Percentiles rank a stretch among this genome's conserved stretches.
Evolutionary conservation across 345 rosid species (phyloP).

Genomic region (Cardamine occulta): DNA sequence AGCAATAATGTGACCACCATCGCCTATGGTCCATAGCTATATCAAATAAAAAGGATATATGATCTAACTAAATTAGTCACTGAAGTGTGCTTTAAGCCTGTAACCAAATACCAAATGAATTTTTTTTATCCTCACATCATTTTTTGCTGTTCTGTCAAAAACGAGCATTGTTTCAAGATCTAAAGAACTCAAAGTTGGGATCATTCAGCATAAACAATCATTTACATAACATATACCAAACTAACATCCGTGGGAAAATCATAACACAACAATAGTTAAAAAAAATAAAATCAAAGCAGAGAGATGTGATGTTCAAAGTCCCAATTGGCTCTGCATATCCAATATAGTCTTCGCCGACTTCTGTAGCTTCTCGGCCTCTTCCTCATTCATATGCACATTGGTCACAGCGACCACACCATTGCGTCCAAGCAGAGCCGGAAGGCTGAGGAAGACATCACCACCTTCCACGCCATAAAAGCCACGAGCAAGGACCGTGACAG

Average conservation of each 20-base stretch:
- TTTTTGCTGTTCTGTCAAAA: neutral
- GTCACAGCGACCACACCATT: slow-evolving; percentile 79
- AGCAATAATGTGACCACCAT: neutral
- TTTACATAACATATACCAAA: slow-evolving; percentile 25
- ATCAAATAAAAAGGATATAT: neutral
- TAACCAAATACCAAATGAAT: neutral
- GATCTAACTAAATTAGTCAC: neutral
- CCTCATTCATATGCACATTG: slow-evolving; percentile 74
- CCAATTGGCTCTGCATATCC: slow-evolving; percentile 74
- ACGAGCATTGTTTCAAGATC: neutral
- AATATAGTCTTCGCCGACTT: slow-evolving; percentile 70
- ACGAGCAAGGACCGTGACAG: slow-evolving; percentile 83
- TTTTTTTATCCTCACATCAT: neutral
- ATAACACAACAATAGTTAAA: neutral
- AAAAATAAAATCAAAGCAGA: neutral
- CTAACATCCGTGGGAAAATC: neutral
- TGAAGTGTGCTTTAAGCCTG: too few relatives aligned
- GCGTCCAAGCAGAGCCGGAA: slow-evolving; percentile 79
- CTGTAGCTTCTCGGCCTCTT: slow-evolving; percentile 61
- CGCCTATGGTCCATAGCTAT: neutral
- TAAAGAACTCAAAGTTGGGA: neutral
- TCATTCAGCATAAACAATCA: neutral
- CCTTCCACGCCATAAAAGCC: slow-evolving; percentile 78
- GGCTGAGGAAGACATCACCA: slow-evolving; percentile 83
- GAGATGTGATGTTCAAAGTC: slow-evolving; percentile 42